Conservation (phyloP, 139 green algal species). For the Pleodorina starrii region DNA sequence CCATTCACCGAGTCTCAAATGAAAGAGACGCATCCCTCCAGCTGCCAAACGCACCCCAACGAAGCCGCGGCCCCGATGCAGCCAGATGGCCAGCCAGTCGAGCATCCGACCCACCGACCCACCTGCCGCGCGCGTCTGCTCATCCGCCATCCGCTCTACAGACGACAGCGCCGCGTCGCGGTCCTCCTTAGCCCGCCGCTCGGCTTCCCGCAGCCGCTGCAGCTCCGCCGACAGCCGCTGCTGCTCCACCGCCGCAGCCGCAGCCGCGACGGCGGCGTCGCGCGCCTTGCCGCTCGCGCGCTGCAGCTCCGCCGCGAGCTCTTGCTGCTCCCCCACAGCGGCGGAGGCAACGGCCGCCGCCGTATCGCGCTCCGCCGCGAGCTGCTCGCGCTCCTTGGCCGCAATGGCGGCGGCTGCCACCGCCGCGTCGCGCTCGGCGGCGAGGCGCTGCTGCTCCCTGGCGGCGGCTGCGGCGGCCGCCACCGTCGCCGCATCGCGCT, state of each 20-base stretch:
- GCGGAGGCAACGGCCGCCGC: no score
- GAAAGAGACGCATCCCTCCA: no score
- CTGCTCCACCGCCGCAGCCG: not conserved
- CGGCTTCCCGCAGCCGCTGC: not conserved
- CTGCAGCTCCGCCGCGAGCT: slow-evolving; percentile 4
- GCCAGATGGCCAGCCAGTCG: no score
- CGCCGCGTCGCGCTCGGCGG: not conserved
- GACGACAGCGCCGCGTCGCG: not conserved
- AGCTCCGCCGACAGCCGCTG: not conserved
- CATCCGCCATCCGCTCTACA: not conserved
- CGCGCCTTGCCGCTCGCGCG: not conserved
- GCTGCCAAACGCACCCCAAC: no score
- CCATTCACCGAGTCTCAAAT: no score
- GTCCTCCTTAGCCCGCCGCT: not conserved
- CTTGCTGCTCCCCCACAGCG: not conserved
- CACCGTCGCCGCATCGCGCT: no score
- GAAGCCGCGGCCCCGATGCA: no score
- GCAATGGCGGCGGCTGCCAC: not conserved
- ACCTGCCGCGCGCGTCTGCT: not conserved
- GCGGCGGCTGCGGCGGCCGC: no score
- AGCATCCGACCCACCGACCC: no score
- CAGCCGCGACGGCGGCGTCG: not conserved
- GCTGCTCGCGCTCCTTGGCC: not conserved
- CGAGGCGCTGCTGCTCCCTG: not conserved
- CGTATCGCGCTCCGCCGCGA: not conserved